A percentile compares a stretch with the other conserved stretches of the same genome.
These are phyloP conservation scores for Serendipita sp. DNA, from an alignment of 768 basidiomycete genomes.

Conservation along the genomic window DNA sequence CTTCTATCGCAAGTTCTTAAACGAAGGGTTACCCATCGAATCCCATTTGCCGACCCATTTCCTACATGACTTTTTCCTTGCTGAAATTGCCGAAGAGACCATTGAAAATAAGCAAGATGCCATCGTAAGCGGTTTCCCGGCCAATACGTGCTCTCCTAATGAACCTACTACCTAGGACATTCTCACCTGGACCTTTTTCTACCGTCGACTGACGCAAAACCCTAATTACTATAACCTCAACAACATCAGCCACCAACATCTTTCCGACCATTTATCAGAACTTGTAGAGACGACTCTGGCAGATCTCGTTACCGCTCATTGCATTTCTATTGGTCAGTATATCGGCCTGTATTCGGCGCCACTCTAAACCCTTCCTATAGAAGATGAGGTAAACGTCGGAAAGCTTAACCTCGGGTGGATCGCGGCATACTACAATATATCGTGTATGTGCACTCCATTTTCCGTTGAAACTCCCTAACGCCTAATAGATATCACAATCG, in stretches of 20 bases:
- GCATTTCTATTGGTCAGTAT: constrained; percentile 65
- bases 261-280: constrained; percentile 92
- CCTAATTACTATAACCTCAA: constrained; percentile 90
- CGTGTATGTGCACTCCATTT: constrained; percentile 37
- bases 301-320: constrained; percentile 88
- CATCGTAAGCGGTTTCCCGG: constrained; percentile 36
- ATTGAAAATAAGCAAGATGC: constrained; percentile 99
- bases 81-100: constrained; percentile 95
- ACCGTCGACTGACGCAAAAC: constrained; percentile 93
- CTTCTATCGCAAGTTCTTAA: constrained; percentile 97
- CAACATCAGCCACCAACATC: constrained; percentile 87
- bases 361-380: constrained; percentile 20
- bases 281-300: constrained; percentile 84
- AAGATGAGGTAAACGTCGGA: constrained; percentile 86
- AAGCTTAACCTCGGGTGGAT: constrained; percentile 97
- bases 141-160: not conserved
- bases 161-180: constrained; percentile 46
- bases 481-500: constrained; percentile 73
- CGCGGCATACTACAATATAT: constrained; percentile 90
- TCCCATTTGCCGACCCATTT: constrained; percentile 81
- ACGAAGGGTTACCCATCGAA: constrained; percentile 94
- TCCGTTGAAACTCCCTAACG: not conserved
- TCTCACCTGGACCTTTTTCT: constrained; percentile 97
- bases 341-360: not conserved
- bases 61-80: constrained; percentile 93